Base-by-base conservation (phyloP, 1,284 basidiomycete species). In the Leccinum colubrinum region DNA sequence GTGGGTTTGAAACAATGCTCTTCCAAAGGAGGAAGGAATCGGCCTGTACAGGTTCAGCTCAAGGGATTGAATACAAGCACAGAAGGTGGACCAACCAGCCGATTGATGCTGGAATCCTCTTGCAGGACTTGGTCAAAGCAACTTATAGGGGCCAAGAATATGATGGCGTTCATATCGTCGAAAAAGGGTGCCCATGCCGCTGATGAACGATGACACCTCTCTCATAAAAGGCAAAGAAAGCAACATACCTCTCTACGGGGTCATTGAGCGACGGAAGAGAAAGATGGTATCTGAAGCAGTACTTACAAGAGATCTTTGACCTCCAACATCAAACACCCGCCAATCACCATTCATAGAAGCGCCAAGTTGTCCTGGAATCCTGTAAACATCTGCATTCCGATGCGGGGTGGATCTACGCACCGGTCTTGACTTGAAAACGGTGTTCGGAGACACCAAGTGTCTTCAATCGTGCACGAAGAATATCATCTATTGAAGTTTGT, bases 11-110 rank as follows among this genome's bases (percentile, higher is more conserved):
- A 65, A 83, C 83, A 54, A 90, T 81, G 1, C 78, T 76, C 58
- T 80, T 80, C 86, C 87, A 90, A 37, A 90, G 79, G 17, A 84
- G 73, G 72, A 88, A 81, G 1, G 87, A 86, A 68, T 90, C 87
- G 14, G 74, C 72, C 74, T 73, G 41, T 6, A 56, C 43, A 56
- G 17, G 17, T 50, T 59, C 39, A 66, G 50, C 39, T 37, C 9
- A 55, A 17, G 33, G 11, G 4, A 15, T 30, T 15, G 35, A 25
- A 35, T 20, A 25, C 2, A 22, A 50, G 22, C 6, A 12, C n/a
- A 2, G 6, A 52, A n/a, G 14, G 46, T 9, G 6, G 14, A 62
- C 72, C 48, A 66, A 87, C 84, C 20, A 89, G 80, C 22, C 87
- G 80, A 66, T 88, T 89, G 58, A 88, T 79, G 4, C 69, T 74